Percentiles rank a stretch among this genome's conserved stretches.
These are phyloP conservation scores for Tinospora cordifolia DNA, from an alignment of 164 flowering plant species.

Conservation along the genomic window DNA sequence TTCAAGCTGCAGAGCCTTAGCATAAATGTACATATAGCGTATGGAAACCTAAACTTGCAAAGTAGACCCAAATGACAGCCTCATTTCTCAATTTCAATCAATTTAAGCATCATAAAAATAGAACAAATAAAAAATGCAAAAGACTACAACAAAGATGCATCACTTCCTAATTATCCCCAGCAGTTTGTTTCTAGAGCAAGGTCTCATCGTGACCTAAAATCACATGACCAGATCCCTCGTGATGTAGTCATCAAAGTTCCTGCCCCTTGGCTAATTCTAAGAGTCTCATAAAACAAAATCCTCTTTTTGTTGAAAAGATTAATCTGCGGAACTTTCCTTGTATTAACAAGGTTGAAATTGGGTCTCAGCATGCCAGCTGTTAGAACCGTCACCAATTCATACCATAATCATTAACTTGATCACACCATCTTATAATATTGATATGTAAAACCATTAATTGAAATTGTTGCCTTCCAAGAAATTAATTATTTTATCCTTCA, in stretches of 20 bases:
- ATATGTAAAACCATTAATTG: not conserved
- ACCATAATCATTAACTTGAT: not conserved
- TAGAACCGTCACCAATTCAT: not conserved
- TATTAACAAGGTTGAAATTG: not conserved
- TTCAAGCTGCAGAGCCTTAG: no score
- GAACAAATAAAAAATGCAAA: not conserved
- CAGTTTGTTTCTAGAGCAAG: not conserved
- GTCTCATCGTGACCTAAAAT: not conserved
- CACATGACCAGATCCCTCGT: not conserved
- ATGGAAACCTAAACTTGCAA: not conserved
- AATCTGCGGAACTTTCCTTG: not conserved
- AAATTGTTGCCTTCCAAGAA: not conserved
- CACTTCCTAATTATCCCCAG: no score
- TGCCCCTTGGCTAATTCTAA: not conserved
- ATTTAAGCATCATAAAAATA: slow-evolving; percentile 1
- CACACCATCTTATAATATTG: not conserved
- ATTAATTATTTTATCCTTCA: not conserved
- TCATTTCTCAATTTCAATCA: not conserved
- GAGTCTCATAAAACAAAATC: not conserved
- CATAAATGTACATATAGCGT: not conserved
- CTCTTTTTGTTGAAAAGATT: not conserved
- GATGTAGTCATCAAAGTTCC: not conserved
- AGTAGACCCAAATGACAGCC: not conserved
- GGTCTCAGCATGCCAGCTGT: not conserved
- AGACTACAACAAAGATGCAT: no score